These are phyloP conservation scores for Exophiala sideris DNA, from an alignment of 2,329 filamentous ascomycete genomes.

Conservation along the genomic window DNA sequence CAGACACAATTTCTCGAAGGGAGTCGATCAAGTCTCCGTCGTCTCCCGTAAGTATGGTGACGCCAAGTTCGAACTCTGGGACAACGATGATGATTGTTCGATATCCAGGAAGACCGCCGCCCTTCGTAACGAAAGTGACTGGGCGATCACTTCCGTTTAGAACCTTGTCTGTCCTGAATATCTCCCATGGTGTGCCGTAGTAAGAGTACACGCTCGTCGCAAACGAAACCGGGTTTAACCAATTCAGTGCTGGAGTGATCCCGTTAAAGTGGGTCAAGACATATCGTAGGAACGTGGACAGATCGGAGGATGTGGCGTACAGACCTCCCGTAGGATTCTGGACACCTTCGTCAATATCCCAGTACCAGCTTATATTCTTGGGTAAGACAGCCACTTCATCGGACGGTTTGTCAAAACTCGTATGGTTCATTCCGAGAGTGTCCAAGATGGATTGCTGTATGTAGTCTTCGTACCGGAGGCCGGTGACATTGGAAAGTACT, in stretches of 20 bases:
- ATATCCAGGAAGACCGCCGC: slow-evolving; percentile 44
- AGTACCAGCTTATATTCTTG: slow-evolving; percentile 31
- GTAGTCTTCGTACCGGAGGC: slow-evolving; percentile 28
- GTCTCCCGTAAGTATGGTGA: slow-evolving; percentile 39
- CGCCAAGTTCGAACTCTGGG: slow-evolving; percentile 49
- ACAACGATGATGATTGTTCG: slow-evolving; percentile 38
- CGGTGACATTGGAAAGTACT: slow-evolving; percentile 30
- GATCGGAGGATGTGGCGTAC: slow-evolving; percentile 40
- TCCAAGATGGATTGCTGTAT: slow-evolving; percentile 24
- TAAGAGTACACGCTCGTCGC: slow-evolving; percentile 37
- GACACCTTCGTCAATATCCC: slow-evolving; percentile 42
- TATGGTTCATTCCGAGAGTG: slow-evolving; percentile 20
- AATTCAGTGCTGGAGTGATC: slow-evolving; percentile 42
- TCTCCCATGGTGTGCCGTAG: slow-evolving; percentile 50
- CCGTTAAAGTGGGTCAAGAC: slow-evolving; percentile 42
- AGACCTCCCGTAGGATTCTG: slow-evolving; percentile 44
- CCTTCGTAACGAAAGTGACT: slow-evolving; percentile 46
- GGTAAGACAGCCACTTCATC: slow-evolving; percentile 27
- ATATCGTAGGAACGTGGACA: slow-evolving; percentile 45
- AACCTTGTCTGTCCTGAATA: slow-evolving; percentile 41
- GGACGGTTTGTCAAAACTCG: slow-evolving; percentile 19
- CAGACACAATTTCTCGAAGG: slow-evolving; percentile 19
- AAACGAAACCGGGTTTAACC: slow-evolving; percentile 42
- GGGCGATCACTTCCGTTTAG: slow-evolving; percentile 35
- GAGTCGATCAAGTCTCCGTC: slow-evolving; percentile 11